Conservation (phyloP, 2,329 filamentous ascomycete species). For the Ascomycota sp. region DNA sequence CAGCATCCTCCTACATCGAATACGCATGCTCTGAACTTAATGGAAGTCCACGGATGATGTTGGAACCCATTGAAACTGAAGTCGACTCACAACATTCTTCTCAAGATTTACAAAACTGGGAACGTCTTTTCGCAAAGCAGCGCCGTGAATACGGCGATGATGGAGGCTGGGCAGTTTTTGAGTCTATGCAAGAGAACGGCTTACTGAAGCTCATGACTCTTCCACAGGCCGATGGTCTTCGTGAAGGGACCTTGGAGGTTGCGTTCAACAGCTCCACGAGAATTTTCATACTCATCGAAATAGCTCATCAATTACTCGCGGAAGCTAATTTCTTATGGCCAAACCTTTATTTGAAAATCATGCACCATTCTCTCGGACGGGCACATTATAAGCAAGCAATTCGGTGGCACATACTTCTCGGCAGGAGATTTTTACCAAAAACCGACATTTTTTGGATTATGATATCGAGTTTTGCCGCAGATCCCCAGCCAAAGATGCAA, state of each 20-base stretch:
- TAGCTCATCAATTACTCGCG: constrained; percentile 14
- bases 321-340: constrained; percentile 24
- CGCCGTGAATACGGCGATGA: constrained; percentile 6
- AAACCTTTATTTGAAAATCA: constrained; percentile 23
- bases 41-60: neutral
- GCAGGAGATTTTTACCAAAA: constrained; percentile 20
- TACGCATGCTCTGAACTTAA: neutral
- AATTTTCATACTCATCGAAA: constrained; percentile 8
- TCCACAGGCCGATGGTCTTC: constrained; percentile 7
- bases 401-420: constrained; percentile 27
- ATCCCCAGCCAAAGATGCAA: constrained; percentile 16
- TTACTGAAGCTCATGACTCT: constrained; percentile 5
- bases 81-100: constrained; percentile 1
- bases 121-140: constrained; percentile 4
- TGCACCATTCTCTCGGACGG: constrained; percentile 21
- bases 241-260: constrained; percentile 11
- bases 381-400: constrained; percentile 17
- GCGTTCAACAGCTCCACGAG: constrained; percentile 8
- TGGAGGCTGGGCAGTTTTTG: constrained; percentile 10
- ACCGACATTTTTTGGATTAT: constrained; percentile 20
- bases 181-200: constrained; percentile 5
- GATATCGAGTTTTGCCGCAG: constrained; percentile 20
- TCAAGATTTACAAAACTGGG: constrained; percentile 5
- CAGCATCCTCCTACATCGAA: too few relatives aligned
- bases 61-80: constrained; percentile 1